Evolutionary conservation across 164 flowering plant species (phyloP), one percentile per base, ranked within the genome.

Genomic region (Aristolochia fimbriata): DNA sequence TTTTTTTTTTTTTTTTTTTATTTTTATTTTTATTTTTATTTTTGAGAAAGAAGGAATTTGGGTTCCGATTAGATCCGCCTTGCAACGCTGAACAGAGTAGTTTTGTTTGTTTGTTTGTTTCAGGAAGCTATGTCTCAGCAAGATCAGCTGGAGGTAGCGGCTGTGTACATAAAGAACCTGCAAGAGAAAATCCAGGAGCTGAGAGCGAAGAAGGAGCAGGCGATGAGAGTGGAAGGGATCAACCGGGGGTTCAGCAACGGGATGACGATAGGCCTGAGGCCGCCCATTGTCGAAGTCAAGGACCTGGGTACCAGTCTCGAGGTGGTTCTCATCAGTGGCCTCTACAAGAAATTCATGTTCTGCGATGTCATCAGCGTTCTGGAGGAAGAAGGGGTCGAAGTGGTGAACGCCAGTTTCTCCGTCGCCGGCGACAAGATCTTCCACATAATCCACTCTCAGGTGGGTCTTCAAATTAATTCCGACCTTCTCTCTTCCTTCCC

Each of bases 391-490:
- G 83, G 86, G 49, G 81, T 78, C 57, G 78, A 72, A 49, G 84
- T 83, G 27, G 69, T 78, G 8, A 71, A 66, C 51, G 81, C 81
- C 25, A 76, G 54, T 57, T 59, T 70, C 62, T 74, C 74, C 14
- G 59, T 55, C 14, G 67, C 60, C 2, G 78, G 80, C 1, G 72
- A 71, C 30, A 77, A 70, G 47, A 57, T 73, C 51, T 70, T 70
- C 65, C 76, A 78, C 71, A 61, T 78, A 2, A 58, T 83, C 48
- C 87, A 77, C 66, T 77, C 81, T 47, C 76, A 80, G 78, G 86
- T 82, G 41, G 3, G 30, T 47, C 27, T 24, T 46, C 25, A 24
- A 27, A 27, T n/a, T 3, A 3, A 3, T 37, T 37, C 43, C 43
- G 1, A 37, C 8, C 43, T 37, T 7, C 43, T 37, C 12, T 37